Conservation (phyloP, 306 rosid genomes). For the Clitoria ternatea region DNA sequence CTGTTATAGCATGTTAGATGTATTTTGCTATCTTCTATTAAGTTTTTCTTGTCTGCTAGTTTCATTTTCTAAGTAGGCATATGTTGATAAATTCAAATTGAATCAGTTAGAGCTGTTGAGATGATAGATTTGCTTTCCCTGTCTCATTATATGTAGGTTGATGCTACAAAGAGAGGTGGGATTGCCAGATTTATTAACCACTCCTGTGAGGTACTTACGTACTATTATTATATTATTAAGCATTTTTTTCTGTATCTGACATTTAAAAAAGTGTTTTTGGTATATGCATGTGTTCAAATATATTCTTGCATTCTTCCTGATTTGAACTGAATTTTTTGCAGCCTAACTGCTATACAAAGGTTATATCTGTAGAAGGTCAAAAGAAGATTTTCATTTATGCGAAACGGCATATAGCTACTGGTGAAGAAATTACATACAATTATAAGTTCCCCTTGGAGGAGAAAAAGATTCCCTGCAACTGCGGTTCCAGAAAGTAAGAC, state of each 20-base stretch:
- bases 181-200: slow-evolving; percentile 94
- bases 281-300: neutral
- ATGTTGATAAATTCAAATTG: neutral
- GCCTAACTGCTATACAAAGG: slow-evolving; percentile 99
- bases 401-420: slow-evolving; percentile 81
- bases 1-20: neutral
- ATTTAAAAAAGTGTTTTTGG: neutral
- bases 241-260: neutral
- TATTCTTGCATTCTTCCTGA: slow-evolving; percentile 1
- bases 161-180: slow-evolving; percentile 97
- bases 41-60: neutral
- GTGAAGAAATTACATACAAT: slow-evolving; percentile 94
- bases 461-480: slow-evolving; percentile 95
- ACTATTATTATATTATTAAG: slow-evolving; percentile 10
- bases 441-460: slow-evolving; percentile 99
- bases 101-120: slow-evolving; percentile 1
- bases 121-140: slow-evolving; percentile 15
- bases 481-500: slow-evolving; percentile 87
- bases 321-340: slow-evolving; percentile 40
- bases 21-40: too few relatives aligned
- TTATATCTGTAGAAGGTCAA: slow-evolving; percentile 87
- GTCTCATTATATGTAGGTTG: slow-evolving; percentile 61
- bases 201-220: slow-evolving; percentile 84
- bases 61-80: neutral
- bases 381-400: slow-evolving; percentile 93